Evolutionary conservation across 306 rosid species (phyloP).

Genomic region (Phaseolus lunatus): DNA sequence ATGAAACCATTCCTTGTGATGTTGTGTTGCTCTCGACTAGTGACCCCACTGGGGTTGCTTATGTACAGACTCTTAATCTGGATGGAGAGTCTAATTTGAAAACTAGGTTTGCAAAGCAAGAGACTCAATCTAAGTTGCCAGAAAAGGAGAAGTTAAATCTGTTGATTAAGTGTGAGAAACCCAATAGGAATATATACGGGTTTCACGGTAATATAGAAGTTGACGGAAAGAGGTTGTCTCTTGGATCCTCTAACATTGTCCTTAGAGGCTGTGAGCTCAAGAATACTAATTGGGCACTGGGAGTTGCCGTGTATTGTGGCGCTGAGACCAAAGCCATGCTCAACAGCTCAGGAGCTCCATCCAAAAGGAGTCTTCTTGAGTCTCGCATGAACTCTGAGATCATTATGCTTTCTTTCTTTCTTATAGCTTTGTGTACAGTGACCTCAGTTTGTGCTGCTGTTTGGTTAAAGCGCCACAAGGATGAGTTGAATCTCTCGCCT

Average conservation of each 20-base stretch:
- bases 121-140: conserved; percentile 70
- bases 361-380: conserved; percentile 94
- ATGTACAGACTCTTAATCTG: conserved; percentile 87
- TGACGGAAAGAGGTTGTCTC: conserved; percentile 79
- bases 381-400: conserved; percentile 90
- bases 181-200: conserved; percentile 94
- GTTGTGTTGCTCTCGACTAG: conserved; percentile 89
- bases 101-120: conserved; percentile 92
- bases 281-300: conserved; percentile 86
- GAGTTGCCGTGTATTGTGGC: conserved; percentile 90
- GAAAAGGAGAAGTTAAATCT: conserved; percentile 68
- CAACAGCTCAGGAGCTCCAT: conserved; percentile 93
- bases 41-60: conserved; percentile 95
- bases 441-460: conserved; percentile 78
- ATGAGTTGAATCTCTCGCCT: conserved; percentile 59
- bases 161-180: conserved; percentile 87
- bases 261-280: conserved; percentile 93
- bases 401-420: conserved; percentile 80
- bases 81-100: conserved; percentile 99
- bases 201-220: conserved; percentile 84
- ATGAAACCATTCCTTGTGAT: conserved; percentile 88
- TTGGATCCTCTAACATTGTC: conserved; percentile 90
- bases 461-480: conserved; percentile 72
- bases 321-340: conserved; percentile 95
- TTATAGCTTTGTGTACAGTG: conserved; percentile 69